phyloP scores from a whole-genome alignment of 1,139 yeast species.

The Sugiyamaella novakii region DNA sequence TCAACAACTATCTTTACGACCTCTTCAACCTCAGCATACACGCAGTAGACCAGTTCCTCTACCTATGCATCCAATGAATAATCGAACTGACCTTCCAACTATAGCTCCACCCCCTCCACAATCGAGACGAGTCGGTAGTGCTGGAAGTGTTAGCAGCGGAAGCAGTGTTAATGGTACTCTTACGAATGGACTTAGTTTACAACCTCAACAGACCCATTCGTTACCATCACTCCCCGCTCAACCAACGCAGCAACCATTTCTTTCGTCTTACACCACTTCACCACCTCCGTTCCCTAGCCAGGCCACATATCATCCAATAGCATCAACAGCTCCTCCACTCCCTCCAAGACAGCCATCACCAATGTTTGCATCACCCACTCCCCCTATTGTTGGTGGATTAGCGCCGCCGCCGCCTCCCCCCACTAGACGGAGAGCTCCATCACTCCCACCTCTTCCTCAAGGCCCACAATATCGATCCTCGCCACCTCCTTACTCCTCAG shows the following conservation, averaged over 20 bases:
- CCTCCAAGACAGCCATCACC: slow-evolving; percentile 18
- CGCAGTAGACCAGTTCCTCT: slow-evolving; percentile 22
- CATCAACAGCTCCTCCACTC: slow-evolving; percentile 25
- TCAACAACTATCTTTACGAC: neutral
- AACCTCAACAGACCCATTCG: slow-evolving; percentile 16
- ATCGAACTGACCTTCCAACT: slow-evolving; percentile 21
- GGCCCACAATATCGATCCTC: slow-evolving; percentile 4
- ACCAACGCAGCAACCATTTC: slow-evolving; percentile 1
- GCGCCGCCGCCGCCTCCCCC: slow-evolving; percentile 26
- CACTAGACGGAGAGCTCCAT: slow-evolving; percentile 32
- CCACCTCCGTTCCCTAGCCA: slow-evolving; percentile 11
- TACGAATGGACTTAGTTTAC: slow-evolving; percentile 10
- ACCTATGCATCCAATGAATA: slow-evolving; percentile 18
- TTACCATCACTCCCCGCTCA: neutral
- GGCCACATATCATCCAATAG: neutral
- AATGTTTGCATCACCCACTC: slow-evolving; percentile 1
- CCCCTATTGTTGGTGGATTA: neutral
- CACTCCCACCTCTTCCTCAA: slow-evolving; percentile 30
- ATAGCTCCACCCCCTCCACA: slow-evolving; percentile 33
- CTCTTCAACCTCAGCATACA: slow-evolving; percentile 16
- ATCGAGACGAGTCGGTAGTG: slow-evolving; percentile 25
- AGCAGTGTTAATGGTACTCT: slow-evolving; percentile 10
- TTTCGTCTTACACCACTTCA: slow-evolving; percentile 12
- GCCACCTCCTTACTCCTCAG: neutral
- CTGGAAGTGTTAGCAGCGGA: slow-evolving; percentile 10